Base-by-base conservation (phyloP, 1,284 basidiomycete species). In the Irpex rosettiformis region DNA sequence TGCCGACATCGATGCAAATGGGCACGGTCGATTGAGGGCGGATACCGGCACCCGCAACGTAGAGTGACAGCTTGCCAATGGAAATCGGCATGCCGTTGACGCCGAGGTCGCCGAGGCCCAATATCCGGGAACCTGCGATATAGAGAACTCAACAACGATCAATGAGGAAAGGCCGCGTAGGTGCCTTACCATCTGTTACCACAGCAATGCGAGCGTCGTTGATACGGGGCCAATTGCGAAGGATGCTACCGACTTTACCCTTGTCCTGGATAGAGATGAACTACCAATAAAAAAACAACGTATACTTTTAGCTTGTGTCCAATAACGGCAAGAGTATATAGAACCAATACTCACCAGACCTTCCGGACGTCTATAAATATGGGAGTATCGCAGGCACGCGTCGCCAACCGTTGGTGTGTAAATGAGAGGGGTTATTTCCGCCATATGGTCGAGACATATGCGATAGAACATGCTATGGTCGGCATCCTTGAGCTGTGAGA, bases 321-420 rank as follows among this genome's bases (percentile, higher is more conserved):
- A n/a, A 13, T 13, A 24, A 28, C 21, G 48, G 27, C 6, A 45
- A n/a, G 27, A 57, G 16, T 49, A 54, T 28, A 28, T 40, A 24
- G 25, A 51, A 22, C n/a, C 55, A 63, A 10, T 28, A 78, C 83
- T 65, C 63, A 88, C 88, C 61, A 90, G 71, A 42, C 89, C 88
- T 70, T 95, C 93, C 0, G 93, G 88, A 43, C 85, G 82, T 60
- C 89, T 80, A 74, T 89, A 96, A 67, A 90, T 94, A 63, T 89
- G 83, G 10, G 88, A 90, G 75, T 86, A 93, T 68, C 93, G 88
- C 64, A 93, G 75, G 73, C 93, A 96, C 1, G 93, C 94, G 68
- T 95, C 92, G 43, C 95, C 96, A 48, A 98, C 94, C 43, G 86
- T 88, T 0, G 95, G 95, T 0, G 96, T 97, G 74, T 97, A 97